Base-by-base conservation (phyloP, 306 rosid genomes). In the Cicer pinnatifidum region DNA sequence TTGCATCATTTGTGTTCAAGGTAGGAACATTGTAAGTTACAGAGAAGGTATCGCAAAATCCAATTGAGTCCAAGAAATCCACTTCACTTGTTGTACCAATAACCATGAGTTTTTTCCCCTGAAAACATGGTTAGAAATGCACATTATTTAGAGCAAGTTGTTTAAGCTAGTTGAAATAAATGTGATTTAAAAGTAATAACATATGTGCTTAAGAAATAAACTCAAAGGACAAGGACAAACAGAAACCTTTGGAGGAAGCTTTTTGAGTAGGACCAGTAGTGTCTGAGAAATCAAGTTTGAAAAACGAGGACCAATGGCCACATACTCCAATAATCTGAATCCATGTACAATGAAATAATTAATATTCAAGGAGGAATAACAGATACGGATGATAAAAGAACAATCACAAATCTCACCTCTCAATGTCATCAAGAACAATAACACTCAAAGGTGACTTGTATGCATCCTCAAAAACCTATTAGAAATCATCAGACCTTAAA, bases 401-500 rank as follows among this genome's bases (percentile, higher is more conserved):
- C 11, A 62, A 71, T 51, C 73, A 62, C 71, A 66, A 64, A 67
- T 28, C 41, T 69, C 73, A 95, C 99, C 97, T 88, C 79, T 95
- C 99, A 85, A 95, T 88, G 75, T 91, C 91, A 85, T 95, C 99
- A n/a, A 95, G 97, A 82, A 95, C 75, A 69, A 95, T 85, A 56
- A 95, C 90, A 85, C 99, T 95, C 89, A 90, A 70, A 11, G 99
- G 99, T 59, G 97, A 95, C 86, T 90, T 91, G 89, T 95, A 90
- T 39, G 97, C 99, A 84, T 95, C 99, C 87, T 95, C 99, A 83
- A 95, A 95, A 75, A 91, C 89, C 99, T 95, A 71, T 75, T 13
- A 69, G 35, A 84, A 68, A 75, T 13, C 38, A 72, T n/a, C 20
- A 77, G 52, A 52, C 51, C 68, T 65, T 64, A 64, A 73, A 52